A percentile compares a stretch with the other conserved stretches of the same genome.
Conservation (phyloP, 495 filamentous ascomycete genomes). For the Hamigera avellanea region DNA sequence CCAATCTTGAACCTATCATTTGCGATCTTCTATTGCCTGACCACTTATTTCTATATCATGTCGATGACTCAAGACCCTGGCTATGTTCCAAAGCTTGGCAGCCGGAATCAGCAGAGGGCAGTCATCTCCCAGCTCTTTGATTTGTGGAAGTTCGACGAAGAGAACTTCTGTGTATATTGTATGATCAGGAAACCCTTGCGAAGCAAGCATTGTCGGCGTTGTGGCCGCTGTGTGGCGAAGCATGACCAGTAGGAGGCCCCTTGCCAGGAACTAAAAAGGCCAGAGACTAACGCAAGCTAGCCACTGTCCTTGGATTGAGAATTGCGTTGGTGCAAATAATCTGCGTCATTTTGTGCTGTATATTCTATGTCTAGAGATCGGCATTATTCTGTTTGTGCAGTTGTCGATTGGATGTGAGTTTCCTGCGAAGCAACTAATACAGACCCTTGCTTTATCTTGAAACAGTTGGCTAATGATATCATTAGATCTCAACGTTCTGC, state of each 20-base stretch:
- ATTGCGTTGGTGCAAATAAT: constrained; percentile 91
- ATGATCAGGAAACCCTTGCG: constrained; percentile 86
- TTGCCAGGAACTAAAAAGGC: neutral
- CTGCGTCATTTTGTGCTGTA: constrained; percentile 92
- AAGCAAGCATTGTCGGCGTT: constrained; percentile 90
- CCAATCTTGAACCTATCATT: constrained; percentile 70
- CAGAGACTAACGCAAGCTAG: constrained; percentile 42
- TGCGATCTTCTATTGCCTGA: constrained; percentile 47
- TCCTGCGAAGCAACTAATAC: neutral
- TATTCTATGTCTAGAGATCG: constrained; percentile 61
- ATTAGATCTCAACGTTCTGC: constrained; percentile 47
- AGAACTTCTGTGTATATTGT: constrained; percentile 86
- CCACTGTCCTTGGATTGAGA: constrained; percentile 96
- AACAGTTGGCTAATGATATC: no score
- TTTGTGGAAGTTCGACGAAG: constrained; percentile 82
- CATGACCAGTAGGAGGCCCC: constrained; percentile 74
- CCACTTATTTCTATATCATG: constrained; percentile 72
- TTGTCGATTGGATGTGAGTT: constrained; percentile 43
- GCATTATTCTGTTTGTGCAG: constrained; percentile 53
- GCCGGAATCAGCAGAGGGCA: constrained; percentile 75
- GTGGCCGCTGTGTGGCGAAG: constrained; percentile 85
- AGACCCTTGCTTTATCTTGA: neutral
- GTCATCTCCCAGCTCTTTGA: constrained; percentile 75
- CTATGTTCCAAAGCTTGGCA: constrained; percentile 84
- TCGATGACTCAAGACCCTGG: constrained; percentile 86